Percentiles rank a stretch among this genome's conserved stretches.
These are phyloP conservation scores for Puccinia triticina DNA, from an alignment of 1,284 basidiomycete genomes.

Conservation along the genomic window DNA sequence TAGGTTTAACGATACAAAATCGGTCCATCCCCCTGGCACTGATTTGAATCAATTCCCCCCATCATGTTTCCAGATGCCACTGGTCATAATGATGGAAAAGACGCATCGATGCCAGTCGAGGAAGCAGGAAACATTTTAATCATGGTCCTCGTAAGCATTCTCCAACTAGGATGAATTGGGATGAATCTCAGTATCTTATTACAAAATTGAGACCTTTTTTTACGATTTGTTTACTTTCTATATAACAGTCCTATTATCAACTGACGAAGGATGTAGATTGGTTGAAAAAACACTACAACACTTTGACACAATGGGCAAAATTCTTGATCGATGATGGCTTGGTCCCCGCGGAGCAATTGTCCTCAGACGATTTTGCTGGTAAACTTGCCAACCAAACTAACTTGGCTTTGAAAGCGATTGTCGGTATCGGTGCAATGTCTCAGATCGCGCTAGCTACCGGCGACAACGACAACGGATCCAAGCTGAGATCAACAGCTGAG, in stretches of 20 bases:
- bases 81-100: constrained; percentile 58
- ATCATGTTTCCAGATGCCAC: constrained; percentile 42
- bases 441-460: constrained; percentile 56
- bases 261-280: constrained; percentile 53
- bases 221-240: too few species aligned
- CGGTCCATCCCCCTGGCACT: too few species aligned
- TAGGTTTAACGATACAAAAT: constrained; percentile 36
- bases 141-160: constrained; percentile 42
- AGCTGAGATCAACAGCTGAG: constrained; percentile 56
- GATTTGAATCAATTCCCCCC: neutral
- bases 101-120: constrained; percentile 52
- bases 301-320: constrained; percentile 58
- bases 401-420: constrained; percentile 59
- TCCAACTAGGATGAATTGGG: neutral
- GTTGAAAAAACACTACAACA: constrained; percentile 57
- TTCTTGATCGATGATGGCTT: constrained; percentile 58
- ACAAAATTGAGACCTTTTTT: too few species aligned
- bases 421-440: constrained; percentile 59
- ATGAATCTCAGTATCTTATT: neutral
- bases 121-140: constrained; percentile 52
- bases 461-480: constrained; percentile 54
- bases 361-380: constrained; percentile 60
- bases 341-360: constrained; percentile 58
- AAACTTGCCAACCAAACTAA: constrained; percentile 59
- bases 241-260: constrained; percentile 46